Base-by-base conservation (phyloP, 139 green algal genomes). In the Chlamydomonas incerta region DNA sequence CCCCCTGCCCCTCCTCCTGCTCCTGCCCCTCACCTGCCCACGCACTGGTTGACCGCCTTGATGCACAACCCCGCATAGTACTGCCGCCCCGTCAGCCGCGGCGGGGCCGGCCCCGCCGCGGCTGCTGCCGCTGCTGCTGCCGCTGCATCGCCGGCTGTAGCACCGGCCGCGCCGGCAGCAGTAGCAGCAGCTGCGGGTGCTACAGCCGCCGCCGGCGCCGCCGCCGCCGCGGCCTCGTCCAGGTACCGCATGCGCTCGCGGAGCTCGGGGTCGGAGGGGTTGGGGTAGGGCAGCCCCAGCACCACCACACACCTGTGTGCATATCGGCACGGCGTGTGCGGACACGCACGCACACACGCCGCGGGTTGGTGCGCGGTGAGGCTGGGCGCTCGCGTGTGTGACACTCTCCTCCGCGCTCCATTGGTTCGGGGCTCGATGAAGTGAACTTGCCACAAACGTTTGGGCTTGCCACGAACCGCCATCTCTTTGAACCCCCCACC, bases 221-320 rank as follows among this genome's bases (percentile, higher is more conserved):
- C 55, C 55, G 20, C 55, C 55, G 55, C 55, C 55, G 55, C 9
- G 20, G 28, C 65, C 67, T 21, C 55, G 35, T 99, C 95, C 60
- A 99, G 82, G 89, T 95, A 97, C 0, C 74, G 52, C 94, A 99
- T 97, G 34, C 96, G 91, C 88, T 98, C 96, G 26, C 88, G 70
- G 10, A 99, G 94, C 91, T 99, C 98, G 0, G 94, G 94, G 87
- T 99, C 96, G 2, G 87, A 90, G 3, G 94, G 93, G 90, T 98
- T 98, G 58, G 98, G 95, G 91, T 98, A 99, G 5, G 98, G 98
- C 91, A 99, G 85, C 63, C 98, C 98, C 29, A 99, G 69, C 82
- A 99, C 91, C 20, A 99, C 92, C 31, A 99, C 96, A 83, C 96
- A 98, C 85, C 95, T 97, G 90, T 50, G n/a, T n/a, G n/a, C n/a